These are phyloP conservation scores for Scedosporium dehoogii DNA, from an alignment of 2,329 filamentous ascomycete species.

Conservation along the genomic window DNA sequence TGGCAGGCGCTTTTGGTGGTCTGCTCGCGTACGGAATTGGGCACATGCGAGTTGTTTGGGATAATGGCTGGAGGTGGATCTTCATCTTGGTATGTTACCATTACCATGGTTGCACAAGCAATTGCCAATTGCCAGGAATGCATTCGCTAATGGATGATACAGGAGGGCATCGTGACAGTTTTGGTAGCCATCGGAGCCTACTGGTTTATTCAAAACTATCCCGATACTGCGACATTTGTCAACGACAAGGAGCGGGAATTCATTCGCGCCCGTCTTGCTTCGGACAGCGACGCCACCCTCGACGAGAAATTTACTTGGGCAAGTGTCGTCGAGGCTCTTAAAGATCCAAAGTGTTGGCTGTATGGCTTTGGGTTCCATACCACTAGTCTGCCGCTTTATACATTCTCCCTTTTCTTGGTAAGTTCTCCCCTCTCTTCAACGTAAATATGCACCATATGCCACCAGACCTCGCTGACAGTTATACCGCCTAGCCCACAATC, in stretches of 20 bases:
- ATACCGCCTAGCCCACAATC: conserved; percentile 32
- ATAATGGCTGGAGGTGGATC: conserved; percentile 47
- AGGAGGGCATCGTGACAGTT: conserved; percentile 47
- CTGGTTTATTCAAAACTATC: conserved; percentile 59
- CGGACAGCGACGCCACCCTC: conserved; percentile 60
- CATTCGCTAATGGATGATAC: conserved; percentile 26
- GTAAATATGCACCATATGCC: neutral
- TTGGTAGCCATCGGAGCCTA: conserved; percentile 38
- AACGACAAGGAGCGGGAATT: conserved; percentile 42
- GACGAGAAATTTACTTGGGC: conserved; percentile 60
- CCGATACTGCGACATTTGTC: conserved; percentile 48
- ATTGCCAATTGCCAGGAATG: no score
- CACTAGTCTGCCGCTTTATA: conserved; percentile 54
- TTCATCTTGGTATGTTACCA: conserved; percentile 40
- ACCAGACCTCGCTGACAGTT: neutral
- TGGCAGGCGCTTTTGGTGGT: conserved; percentile 47
- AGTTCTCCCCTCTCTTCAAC: conserved; percentile 9
- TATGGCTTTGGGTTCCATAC: conserved; percentile 65
- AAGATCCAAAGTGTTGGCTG: conserved; percentile 61
- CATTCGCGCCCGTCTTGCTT: conserved; percentile 52
- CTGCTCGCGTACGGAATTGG: conserved; percentile 46
- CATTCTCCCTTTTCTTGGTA: conserved; percentile 43
- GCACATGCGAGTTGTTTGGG: conserved; percentile 42
- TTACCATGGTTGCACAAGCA: fast-evolving
- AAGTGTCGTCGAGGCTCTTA: conserved; percentile 52